Conservation (phyloP, 2,329 filamentous ascomycete genomes). For the Aspergillus intermedius region DNA sequence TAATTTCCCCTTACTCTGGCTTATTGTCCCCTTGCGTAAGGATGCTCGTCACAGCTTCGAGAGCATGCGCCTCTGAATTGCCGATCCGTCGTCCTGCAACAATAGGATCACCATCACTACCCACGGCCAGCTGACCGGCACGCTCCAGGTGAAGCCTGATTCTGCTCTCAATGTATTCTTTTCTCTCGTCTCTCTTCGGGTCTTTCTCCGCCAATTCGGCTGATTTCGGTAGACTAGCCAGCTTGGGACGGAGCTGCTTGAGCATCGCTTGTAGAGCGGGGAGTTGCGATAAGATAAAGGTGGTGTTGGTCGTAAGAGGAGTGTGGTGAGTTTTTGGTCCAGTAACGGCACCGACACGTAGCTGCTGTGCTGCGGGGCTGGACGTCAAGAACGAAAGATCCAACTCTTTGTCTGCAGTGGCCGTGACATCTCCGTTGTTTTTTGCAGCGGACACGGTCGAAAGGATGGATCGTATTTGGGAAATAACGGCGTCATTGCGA, state of each 20-base stretch:
- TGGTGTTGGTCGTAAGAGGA: slow-evolving; percentile 43
- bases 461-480: slow-evolving; percentile 56
- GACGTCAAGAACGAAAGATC: slow-evolving; percentile 54
- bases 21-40: slow-evolving; percentile 22
- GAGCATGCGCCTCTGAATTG: slow-evolving; percentile 33
- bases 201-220: slow-evolving; percentile 34
- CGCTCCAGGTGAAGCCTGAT: slow-evolving; percentile 69
- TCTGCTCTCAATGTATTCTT: slow-evolving; percentile 76
- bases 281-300: slow-evolving; percentile 75
- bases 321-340: slow-evolving; percentile 30
- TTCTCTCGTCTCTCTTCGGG: slow-evolving; percentile 62
- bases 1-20: not conserved
- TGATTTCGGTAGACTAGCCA: slow-evolving; percentile 41
- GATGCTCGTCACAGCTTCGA: slow-evolving; percentile 35
- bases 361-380: slow-evolving; percentile 39
- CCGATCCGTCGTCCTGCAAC: slow-evolving; percentile 35
- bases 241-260: slow-evolving; percentile 58
- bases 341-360: slow-evolving; percentile 39
- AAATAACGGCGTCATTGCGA: slow-evolving; percentile 65
- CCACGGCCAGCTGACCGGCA: slow-evolving; percentile 32
- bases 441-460: slow-evolving; percentile 25
- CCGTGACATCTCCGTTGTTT: slow-evolving; percentile 9
- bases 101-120: slow-evolving; percentile 26
- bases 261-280: slow-evolving; percentile 69
- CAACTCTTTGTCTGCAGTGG: slow-evolving; percentile 18